phyloP scores from a whole-genome alignment of 352 stramenopile species.

The Phytophthora cryptogea region DNA sequence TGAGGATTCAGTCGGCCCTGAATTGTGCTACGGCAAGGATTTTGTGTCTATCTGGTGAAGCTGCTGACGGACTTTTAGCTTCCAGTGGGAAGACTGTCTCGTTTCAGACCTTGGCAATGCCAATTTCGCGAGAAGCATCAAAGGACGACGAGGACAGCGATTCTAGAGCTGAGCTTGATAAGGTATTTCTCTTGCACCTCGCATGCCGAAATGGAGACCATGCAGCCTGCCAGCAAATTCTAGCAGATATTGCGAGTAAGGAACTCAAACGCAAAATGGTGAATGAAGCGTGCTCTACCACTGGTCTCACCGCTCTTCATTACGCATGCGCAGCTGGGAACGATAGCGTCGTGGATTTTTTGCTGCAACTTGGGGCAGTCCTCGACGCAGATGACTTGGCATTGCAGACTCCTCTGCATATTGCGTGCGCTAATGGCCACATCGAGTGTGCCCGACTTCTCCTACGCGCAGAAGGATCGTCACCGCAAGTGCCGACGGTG shows the following conservation, averaged over 20 bases:
- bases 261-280: slow-evolving; percentile 13
- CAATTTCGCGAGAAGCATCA: not conserved
- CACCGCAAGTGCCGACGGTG: slow-evolving; percentile 15
- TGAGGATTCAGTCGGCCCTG: slow-evolving; percentile 32
- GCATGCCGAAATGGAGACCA: slow-evolving; percentile 53
- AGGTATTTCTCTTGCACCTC: slow-evolving; percentile 18
- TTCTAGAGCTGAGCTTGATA: not conserved
- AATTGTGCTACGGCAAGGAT: slow-evolving; percentile 38
- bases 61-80: slow-evolving; percentile 37
- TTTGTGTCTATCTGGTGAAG: slow-evolving; percentile 55
- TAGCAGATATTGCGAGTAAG: slow-evolving; percentile 25
- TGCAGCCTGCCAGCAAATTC: slow-evolving; percentile 40
- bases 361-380: slow-evolving; percentile 46
- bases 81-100: slow-evolving; percentile 24
- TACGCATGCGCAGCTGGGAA: slow-evolving; percentile 52
- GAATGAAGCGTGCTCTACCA: not conserved
- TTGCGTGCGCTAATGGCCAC: slow-evolving; percentile 55
- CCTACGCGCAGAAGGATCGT: slow-evolving; percentile 44
- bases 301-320: slow-evolving; percentile 50
- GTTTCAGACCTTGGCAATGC: slow-evolving; percentile 27
- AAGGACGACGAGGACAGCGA: not conserved
- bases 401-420: slow-evolving; percentile 59
- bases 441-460: slow-evolving; percentile 55
- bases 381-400: slow-evolving; percentile 42
- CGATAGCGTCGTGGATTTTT: slow-evolving; percentile 48